phyloP scores from a whole-genome alignment of 2,329 filamentous ascomycete genomes.

The Pseudocercospora eumusae region DNA sequence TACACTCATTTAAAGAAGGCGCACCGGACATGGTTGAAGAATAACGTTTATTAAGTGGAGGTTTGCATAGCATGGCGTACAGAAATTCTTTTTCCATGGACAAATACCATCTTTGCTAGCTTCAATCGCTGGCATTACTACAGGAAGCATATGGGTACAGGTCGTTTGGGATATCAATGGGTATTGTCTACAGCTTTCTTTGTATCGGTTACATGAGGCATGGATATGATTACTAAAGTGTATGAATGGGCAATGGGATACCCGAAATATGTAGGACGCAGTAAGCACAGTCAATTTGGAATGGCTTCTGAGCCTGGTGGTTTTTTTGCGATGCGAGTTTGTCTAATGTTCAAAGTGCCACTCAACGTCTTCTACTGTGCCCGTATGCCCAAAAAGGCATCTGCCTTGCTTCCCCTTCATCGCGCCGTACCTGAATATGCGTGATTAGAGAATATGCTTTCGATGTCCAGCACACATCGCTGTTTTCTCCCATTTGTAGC shows the following conservation, averaged over 20 bases:
- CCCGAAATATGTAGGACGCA: slow-evolving; percentile 4
- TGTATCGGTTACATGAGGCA: slow-evolving; percentile 11
- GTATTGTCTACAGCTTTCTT: neutral
- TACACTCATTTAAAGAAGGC: neutral
- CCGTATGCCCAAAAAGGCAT: too few species aligned
- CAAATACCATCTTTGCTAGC: slow-evolving; percentile 8
- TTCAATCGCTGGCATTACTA: slow-evolving; percentile 4
- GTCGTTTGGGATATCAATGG: neutral
- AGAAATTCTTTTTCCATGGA: slow-evolving; percentile 7
- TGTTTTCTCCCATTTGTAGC: too few species aligned
- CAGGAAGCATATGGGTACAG: slow-evolving; percentile 17
- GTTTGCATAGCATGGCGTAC: slow-evolving; percentile 9
- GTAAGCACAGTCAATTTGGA: neutral
- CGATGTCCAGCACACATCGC: too few species aligned
- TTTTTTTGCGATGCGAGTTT: neutral
- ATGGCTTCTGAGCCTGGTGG: neutral
- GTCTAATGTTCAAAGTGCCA: neutral
- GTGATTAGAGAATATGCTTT: too few species aligned
- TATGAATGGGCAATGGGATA: slow-evolving; percentile 9
- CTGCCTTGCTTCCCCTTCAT: too few species aligned
- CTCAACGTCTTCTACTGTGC: too few species aligned
- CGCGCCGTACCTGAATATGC: too few species aligned
- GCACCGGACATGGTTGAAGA: neutral
- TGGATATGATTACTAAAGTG: slow-evolving; percentile 10
- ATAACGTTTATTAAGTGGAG: neutral